Evolutionary conservation across 2,329 filamentous ascomycete species (phyloP), one percentile per base, ranked within the genome.

Genomic region (Ascocoryne sarcoides): DNA sequence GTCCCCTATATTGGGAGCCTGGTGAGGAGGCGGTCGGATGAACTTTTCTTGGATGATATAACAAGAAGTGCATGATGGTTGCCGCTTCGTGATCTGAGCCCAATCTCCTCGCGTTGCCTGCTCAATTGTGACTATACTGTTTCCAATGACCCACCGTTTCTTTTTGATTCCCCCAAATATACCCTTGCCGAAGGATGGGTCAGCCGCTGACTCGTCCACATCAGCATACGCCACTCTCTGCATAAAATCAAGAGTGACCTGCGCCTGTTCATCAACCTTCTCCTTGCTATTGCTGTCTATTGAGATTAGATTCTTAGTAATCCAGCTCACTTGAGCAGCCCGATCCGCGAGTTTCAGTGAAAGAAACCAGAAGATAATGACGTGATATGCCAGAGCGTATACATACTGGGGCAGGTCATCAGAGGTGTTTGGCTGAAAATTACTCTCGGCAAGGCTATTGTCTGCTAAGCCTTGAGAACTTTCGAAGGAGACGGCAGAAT

Each of bases 311-410:
- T 87, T 87, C 55, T 82, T 87, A 9, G 84, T 82, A 48, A 98
- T 95, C 85, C 87, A 95, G 19, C 79, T 79, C 37, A 95, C 88
- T 50, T 94, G 82, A 46, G 78, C 85, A 23, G 82, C 76, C 37
- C 92, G 80, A 58, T 95, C 88, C 28, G 82, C 76, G 37, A 95
- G 72, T 56, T 87, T 90, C 52, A 98, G 62, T 1, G 88, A 84
- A 51, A 98, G 71, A 59, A 96, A 98, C 92, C 92, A 98, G 59
- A 94, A 95, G 2, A 88, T 83, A 50, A 98, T 89, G 52, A 95
- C 87, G 59, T 96, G 89, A 59, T 95, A 95, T 7, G 90, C 90
- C 38, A 96, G 68, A 2, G 88, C 84, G 60, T 93, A 92, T 18
- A 98, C 86, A 59, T 98, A 98, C 61, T 92, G 84, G 4, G 89